Evolutionary conservation across 164 flowering plant species (phyloP).

Genomic region (Cinnamomum micranthum): DNA sequence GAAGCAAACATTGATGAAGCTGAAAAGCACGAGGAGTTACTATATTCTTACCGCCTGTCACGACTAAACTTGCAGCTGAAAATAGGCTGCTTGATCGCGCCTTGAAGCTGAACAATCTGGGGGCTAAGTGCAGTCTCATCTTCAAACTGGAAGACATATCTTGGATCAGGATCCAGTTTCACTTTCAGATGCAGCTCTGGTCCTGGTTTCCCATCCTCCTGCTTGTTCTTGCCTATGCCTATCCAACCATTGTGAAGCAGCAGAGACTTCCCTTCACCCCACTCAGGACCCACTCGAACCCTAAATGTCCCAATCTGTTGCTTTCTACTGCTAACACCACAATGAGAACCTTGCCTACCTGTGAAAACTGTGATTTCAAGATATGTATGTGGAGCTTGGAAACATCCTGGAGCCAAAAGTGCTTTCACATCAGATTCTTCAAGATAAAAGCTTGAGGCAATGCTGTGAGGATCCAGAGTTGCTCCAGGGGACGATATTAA

Average conservation of each 20-base stretch:
- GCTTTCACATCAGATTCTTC: slow-evolving; percentile 76
- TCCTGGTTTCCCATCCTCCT: slow-evolving; percentile 49
- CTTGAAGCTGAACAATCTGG: slow-evolving; percentile 82
- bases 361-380: slow-evolving; percentile 64
- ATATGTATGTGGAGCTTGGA: slow-evolving; percentile 54
- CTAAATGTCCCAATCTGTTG: slow-evolving; percentile 76
- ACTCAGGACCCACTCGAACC: slow-evolving; percentile 74
- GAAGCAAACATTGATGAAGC: neutral
- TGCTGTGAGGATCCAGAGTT: slow-evolving; percentile 46
- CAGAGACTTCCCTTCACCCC: slow-evolving; percentile 73
- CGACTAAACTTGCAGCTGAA: slow-evolving; percentile 89
- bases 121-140: slow-evolving; percentile 70
- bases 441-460: slow-evolving; percentile 75
- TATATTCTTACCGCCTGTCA: slow-evolving; percentile 52
- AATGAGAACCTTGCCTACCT: slow-evolving; percentile 58
- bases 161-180: slow-evolving; percentile 92
- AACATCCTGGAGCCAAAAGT: slow-evolving; percentile 58
- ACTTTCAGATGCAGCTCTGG: slow-evolving; percentile 80
- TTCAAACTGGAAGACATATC: slow-evolving; percentile 90
- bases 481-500: slow-evolving; percentile 57
- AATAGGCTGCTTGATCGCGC: slow-evolving; percentile 75
- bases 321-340: slow-evolving; percentile 64
- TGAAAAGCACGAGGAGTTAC: neutral
- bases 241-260: slow-evolving; percentile 82
- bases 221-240: slow-evolving; percentile 61